Base-by-base conservation (phyloP, 805 yeast genomes). In the Nakazawaea holstii region DNA sequence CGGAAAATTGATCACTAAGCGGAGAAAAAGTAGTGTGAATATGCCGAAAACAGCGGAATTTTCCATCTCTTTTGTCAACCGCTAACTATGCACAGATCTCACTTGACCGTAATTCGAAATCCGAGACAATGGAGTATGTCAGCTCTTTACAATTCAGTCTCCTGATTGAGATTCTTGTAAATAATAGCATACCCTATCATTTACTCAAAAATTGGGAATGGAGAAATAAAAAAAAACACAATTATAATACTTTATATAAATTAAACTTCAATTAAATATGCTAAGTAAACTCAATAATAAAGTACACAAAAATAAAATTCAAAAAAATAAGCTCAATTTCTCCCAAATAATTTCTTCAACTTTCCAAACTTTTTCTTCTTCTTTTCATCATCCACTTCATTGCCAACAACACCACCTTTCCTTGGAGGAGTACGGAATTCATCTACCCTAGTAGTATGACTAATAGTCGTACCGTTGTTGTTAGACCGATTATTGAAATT, bases 311-410 rank as follows among this genome's bases (percentile, higher is more conserved):
- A n/a, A n/a, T n/a, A n/a, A n/a, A n/a, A n/a, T n/a, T 31, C 11
- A 31, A 31, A 14, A 8, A 33, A 33, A 8, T 8, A 33, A 35
- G 8, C 8, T 35, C 46, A 43, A 35, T 50, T 58, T 35, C 48
- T 55, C 8, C 68, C 65, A 49, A 67, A 67, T 17, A 67, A 48
- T 52, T 62, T 67, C 46, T 66, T 64, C 35, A 67, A 60, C 49
- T 58, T 63, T 13, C 63, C 65, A 24, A 60, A 55, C 50, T 60
- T 59, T 53, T 66, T 66, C 56, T 65, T 62, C 38, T 57, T 58
- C 17, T 55, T 56, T 30, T 15, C 41, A 39, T 30, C 45, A n/a
- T 40, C 49, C 9, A 20, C 20, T 38, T 29, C 30, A 14, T 31
- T 13, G 13, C 38, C 41, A 11, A 13, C 35, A 20, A 24, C 41